Conservation (phyloP, 257 asterid genomes). For the Solanum pinnatisectum region DNA sequence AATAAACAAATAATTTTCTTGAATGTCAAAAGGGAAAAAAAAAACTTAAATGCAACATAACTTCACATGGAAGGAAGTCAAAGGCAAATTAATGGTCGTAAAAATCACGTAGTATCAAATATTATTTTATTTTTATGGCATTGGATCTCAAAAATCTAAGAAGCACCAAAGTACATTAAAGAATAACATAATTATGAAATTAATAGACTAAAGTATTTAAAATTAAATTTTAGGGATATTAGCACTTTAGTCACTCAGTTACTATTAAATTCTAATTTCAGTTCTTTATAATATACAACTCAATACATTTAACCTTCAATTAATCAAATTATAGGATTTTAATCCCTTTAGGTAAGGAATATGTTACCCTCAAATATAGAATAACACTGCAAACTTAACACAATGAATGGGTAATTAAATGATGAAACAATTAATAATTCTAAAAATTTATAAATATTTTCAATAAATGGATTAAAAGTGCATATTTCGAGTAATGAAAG, state of each 20-base stretch:
- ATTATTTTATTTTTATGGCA: not conserved
- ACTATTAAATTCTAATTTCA: not conserved
- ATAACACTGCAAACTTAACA: not conserved
- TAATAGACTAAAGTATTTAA: not conserved
- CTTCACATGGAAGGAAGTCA: not conserved
- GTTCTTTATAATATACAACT: not conserved
- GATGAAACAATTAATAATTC: not conserved
- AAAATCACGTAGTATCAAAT: not conserved
- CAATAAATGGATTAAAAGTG: not conserved
- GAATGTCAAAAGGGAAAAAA: not conserved
- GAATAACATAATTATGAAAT: not conserved
- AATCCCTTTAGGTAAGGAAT: not conserved
- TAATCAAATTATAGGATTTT: not conserved
- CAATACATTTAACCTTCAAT: not conserved
- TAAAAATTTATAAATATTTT: not conserved
- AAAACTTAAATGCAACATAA: not conserved
- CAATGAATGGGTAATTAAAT: not conserved
- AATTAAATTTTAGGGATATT: not conserved
- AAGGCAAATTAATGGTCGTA: not conserved
- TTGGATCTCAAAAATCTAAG: constrained; percentile 1
- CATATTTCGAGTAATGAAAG: not conserved
- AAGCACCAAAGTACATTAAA: not conserved
- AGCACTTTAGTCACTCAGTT: not conserved
- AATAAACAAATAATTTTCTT: not conserved
- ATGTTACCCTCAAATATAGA: not conserved